These are phyloP conservation scores for Simplicillium sp. DNA, from an alignment of 2,329 filamentous ascomycete genomes.

Conservation along the genomic window DNA sequence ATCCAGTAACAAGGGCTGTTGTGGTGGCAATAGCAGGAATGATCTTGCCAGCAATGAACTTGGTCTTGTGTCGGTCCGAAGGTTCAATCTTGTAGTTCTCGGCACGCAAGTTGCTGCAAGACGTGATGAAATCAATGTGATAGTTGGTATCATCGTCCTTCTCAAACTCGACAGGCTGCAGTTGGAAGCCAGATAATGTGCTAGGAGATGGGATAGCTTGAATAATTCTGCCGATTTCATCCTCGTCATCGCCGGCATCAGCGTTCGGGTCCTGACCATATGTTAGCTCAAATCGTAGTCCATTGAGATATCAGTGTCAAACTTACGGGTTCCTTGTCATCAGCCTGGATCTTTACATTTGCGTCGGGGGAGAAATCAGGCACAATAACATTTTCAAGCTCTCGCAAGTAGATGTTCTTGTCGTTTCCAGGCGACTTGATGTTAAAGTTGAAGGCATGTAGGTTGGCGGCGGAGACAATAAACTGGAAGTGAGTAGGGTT, in stretches of 20 bases:
- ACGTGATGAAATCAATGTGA: conserved; percentile 98
- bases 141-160: conserved; percentile 98
- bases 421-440: conserved; percentile 72
- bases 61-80: conserved; percentile 94
- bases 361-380: conserved; percentile 89
- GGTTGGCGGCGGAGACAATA: conserved; percentile 76
- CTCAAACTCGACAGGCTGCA: conserved; percentile 91
- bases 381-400: conserved; percentile 87
- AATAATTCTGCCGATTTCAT: conserved; percentile 66
- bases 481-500: conserved; percentile 86
- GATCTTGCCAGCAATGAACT: conserved; percentile 99
- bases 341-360: conserved; percentile 91
- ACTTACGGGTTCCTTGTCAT: conserved; percentile 79
- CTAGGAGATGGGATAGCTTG: conserved; percentile 68
- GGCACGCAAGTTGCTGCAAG: conserved; percentile 89
- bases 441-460: conserved; percentile 96
- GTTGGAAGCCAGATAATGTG: conserved; percentile 75
- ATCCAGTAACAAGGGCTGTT: conserved; percentile 86
- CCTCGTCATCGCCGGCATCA: conserved; percentile 57
- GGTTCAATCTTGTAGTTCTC: conserved; percentile 96
- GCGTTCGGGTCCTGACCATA: conserved; percentile 66
- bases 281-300: conserved; percentile 4
- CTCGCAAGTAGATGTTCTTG: conserved; percentile 63
- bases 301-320: background rate
- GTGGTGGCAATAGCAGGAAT: conserved; percentile 98